A percentile compares a stretch with the other conserved stretches of the same genome.
Conservation (phyloP, 2,329 filamentous ascomycete species). For the Zymoseptoria crescenta region DNA sequence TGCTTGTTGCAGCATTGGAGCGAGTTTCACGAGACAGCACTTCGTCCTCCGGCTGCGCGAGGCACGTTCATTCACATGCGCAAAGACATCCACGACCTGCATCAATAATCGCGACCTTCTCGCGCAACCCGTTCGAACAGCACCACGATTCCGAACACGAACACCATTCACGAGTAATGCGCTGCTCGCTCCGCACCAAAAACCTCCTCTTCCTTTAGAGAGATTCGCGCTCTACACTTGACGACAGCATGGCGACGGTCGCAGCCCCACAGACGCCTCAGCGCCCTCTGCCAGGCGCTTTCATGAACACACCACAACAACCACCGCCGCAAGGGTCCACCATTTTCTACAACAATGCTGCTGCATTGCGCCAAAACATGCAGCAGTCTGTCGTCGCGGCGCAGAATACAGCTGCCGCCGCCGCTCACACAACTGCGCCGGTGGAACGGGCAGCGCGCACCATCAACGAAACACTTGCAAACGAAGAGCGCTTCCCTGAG, state of each 20-base stretch:
- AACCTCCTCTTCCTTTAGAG: constrained; percentile 1
- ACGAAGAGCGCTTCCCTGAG: constrained; percentile 77
- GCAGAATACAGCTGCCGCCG: constrained; percentile 1
- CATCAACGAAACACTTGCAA: constrained; percentile 69
- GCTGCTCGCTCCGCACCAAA: constrained; percentile 9
- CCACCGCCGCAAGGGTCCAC: constrained; percentile 22
- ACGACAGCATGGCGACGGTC: constrained; percentile 21
- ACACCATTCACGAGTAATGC: constrained; percentile 10
- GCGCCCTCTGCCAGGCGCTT: constrained; percentile 67
- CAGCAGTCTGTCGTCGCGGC: constrained; percentile 14
- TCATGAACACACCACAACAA: constrained; percentile 62
- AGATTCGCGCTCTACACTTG: background rate
- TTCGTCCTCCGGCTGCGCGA: background rate
- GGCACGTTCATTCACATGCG: background rate
- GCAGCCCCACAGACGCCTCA: constrained; percentile 49
- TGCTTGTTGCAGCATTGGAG: background rate
- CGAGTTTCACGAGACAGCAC: background rate
- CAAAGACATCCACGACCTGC: background rate
- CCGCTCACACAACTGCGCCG: constrained; percentile 45
- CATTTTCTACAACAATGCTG: constrained; percentile 28
- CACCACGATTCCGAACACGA: background rate
- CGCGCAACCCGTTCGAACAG: background rate
- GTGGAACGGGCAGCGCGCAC: constrained; percentile 74
- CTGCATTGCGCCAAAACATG: constrained; percentile 21
- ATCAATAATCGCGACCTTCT: background rate